Percentiles rank a stretch among this genome's conserved stretches.
These are phyloP conservation scores for Pythium monospermum DNA, from an alignment of 352 stramenopile species.

Conservation along the genomic window DNA sequence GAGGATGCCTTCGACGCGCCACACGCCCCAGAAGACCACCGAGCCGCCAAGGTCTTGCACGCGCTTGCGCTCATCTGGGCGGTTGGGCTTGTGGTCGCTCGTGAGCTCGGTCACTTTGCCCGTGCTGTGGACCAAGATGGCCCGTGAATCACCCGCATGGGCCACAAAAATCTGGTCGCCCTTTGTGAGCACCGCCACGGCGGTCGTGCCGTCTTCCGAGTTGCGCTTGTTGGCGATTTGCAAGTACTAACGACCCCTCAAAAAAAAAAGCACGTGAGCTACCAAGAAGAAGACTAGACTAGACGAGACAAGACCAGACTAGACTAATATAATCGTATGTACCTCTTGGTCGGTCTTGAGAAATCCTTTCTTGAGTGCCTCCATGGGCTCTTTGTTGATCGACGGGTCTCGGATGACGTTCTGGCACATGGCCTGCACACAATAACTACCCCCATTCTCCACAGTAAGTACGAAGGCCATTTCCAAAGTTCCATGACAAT, in stretches of 20 bases:
- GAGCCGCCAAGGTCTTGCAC: constrained; percentile 86
- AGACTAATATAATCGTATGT: background rate
- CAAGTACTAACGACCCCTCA: constrained; percentile 64
- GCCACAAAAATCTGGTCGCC: constrained; percentile 82
- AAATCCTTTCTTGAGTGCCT: constrained; percentile 78
- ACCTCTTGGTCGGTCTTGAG: constrained; percentile 77
- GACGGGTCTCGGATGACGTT: constrained; percentile 74
- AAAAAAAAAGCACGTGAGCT: background rate
- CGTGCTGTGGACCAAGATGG: constrained; percentile 78
- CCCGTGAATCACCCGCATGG: constrained; percentile 88
- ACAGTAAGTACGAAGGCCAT: background rate
- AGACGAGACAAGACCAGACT: constrained; percentile 1
- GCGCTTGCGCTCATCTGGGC: constrained; percentile 83
- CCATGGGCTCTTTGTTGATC: constrained; percentile 54
- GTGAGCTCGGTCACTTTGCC: constrained; percentile 79
- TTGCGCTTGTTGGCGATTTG: constrained; percentile 79
- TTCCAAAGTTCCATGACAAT: background rate
- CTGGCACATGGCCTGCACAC: constrained; percentile 74
- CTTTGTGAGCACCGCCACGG: constrained; percentile 75
- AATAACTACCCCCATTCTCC: constrained; percentile 42
- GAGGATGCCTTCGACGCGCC: constrained; percentile 92
- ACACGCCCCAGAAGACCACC: constrained; percentile 90
- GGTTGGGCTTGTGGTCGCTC: constrained; percentile 90
- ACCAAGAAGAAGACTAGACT: background rate
- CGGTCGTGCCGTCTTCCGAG: constrained; percentile 86